A percentile compares a stretch with the other conserved stretches of the same genome.
Evolutionary conservation across 768 basidiomycete genomes (phyloP).

Genomic region (Tubosaeta sp.): DNA sequence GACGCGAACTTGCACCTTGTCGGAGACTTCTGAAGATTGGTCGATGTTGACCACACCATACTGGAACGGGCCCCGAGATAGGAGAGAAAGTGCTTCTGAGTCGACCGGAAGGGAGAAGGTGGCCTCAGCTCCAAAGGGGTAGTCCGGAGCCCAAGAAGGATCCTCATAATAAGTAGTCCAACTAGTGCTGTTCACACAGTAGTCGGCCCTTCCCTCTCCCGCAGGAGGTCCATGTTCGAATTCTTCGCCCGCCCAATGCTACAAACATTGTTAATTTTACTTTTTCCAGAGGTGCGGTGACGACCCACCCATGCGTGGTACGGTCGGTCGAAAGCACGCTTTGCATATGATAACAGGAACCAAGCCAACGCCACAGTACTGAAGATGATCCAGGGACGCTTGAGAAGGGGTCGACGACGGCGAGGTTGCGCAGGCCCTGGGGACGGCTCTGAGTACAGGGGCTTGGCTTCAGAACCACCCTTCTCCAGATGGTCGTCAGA

Average conservation of each 20-base stretch:
- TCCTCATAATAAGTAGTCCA: conserved; percentile 24
- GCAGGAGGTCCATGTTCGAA: background rate
- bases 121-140: conserved; percentile 25
- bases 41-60: conserved; percentile 26
- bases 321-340: background rate
- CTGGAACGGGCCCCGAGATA: conserved; percentile 28
- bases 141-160: conserved; percentile 19
- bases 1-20: conserved; percentile 28
- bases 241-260: conserved; percentile 7
- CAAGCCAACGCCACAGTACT: conserved; percentile 10
- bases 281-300: background rate
- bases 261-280: background rate
- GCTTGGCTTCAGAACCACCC: conserved; percentile 5
- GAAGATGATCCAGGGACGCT: conserved; percentile 6
- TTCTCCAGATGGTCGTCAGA: conserved; percentile 18
- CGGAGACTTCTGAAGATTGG: conserved; percentile 25
- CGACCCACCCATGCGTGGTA: conserved; percentile 8
- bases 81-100: conserved; percentile 28
- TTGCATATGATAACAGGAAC: conserved; percentile 8
- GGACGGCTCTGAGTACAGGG: background rate
- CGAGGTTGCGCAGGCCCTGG: background rate
- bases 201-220: conserved; percentile 1
- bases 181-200: conserved; percentile 17
- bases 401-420: conserved; percentile 5
- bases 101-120: conserved; percentile 29